phyloP scores from a whole-genome alignment of 169 alveolate genomes.

The Cryptosporidium bovis region DNA sequence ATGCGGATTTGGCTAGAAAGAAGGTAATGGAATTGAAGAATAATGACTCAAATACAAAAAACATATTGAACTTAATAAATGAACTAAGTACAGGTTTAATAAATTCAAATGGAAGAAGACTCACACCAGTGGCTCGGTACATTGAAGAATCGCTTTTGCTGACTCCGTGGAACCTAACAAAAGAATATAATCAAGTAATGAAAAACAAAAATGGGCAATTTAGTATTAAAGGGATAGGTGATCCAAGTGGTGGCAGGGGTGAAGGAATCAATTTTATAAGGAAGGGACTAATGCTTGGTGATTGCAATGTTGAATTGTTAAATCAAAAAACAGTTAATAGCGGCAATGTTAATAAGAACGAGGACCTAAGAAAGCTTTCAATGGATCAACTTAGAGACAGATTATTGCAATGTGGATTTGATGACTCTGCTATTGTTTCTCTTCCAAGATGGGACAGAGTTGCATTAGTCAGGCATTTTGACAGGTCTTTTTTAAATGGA shows the following conservation, averaged over 20 bases:
- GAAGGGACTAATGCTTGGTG: constrained; percentile 75
- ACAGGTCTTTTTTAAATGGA: neutral
- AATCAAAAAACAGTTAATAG: constrained; percentile 77
- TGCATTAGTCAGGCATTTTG: constrained; percentile 86
- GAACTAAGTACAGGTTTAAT: constrained; percentile 63
- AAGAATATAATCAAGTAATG: constrained; percentile 84
- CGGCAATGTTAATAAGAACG: constrained; percentile 82
- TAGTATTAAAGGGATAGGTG: constrained; percentile 84
- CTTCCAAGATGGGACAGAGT: constrained; percentile 91
- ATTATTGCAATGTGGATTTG: constrained; percentile 84
- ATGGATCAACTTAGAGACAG: constrained; percentile 86
- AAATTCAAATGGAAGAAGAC: constrained; percentile 70
- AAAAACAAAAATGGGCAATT: constrained; percentile 86
- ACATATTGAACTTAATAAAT: constrained; percentile 26
- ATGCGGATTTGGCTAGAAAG: constrained; percentile 56
- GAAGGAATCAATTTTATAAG: constrained; percentile 85
- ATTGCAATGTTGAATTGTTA: constrained; percentile 67
- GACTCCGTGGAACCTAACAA: constrained; percentile 88
- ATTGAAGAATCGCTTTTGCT: constrained; percentile 85
- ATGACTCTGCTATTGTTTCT: constrained; percentile 84
- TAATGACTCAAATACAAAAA: neutral
- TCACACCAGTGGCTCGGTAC: constrained; percentile 77
- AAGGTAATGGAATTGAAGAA: constrained; percentile 1
- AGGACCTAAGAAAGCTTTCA: constrained; percentile 87
- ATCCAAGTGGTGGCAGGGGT: constrained; percentile 90